Percentiles rank a stretch among this genome's conserved stretches.
Evolutionary conservation across 331 rosid species (phyloP).

Genomic region (Spiraea crenata): DNA sequence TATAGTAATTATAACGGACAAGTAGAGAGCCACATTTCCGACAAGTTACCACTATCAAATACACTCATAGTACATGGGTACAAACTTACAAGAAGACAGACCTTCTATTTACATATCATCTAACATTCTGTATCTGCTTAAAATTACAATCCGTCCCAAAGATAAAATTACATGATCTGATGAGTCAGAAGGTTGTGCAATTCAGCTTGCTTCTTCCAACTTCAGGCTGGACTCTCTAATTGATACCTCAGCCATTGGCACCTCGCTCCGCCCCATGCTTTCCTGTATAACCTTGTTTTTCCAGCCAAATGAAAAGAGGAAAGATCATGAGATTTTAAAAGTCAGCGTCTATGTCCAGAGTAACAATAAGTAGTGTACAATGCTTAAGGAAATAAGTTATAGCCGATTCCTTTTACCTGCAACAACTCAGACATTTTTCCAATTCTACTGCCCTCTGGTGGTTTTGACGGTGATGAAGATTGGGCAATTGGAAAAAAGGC

Average conservation of each 20-base stretch:
- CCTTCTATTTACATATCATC: no score
- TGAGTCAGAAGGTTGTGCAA: conserved; percentile 15
- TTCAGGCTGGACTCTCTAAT: conserved; percentile 10
- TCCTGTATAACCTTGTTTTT: conserved; percentile 61
- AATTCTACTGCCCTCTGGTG: conserved; percentile 38
- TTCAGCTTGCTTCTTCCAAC: conserved; percentile 19
- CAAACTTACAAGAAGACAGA: no score
- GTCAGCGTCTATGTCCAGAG: conserved; percentile 25
- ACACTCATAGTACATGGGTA: no score
- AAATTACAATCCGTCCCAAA: not conserved
- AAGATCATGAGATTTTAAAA: conserved; percentile 1
- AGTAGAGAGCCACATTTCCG: no score
- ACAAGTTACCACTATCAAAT: no score
- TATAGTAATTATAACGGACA: no score
- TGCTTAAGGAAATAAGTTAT: not conserved
- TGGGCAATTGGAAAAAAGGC: conserved; percentile 43
- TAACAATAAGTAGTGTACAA: not conserved
- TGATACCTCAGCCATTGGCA: conserved; percentile 14
- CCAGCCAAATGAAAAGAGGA: not conserved
- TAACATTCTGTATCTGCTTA: no score
- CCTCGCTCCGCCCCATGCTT: conserved; percentile 38
- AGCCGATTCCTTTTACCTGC: conserved; percentile 60
- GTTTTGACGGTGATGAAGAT: conserved; percentile 29
- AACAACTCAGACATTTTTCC: conserved; percentile 64
- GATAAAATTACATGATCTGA: conserved; percentile 10